Evolutionary conservation across 164 flowering plant species (phyloP).

Genomic region (Vitis cinerea): DNA sequence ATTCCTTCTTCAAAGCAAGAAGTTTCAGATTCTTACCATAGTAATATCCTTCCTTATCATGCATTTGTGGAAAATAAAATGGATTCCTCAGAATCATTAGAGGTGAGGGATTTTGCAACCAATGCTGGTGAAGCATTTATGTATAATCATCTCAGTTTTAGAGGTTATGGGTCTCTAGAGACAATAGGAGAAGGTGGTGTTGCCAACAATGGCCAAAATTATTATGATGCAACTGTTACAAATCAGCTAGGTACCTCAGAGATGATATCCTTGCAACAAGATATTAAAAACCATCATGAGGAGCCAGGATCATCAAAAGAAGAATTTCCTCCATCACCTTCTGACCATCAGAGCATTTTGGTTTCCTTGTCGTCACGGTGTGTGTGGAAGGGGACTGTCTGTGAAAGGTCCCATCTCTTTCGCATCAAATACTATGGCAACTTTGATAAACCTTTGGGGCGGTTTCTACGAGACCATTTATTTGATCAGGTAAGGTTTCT

Average conservation of each 20-base stretch:
- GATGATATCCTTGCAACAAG: slow-evolving; percentile 36
- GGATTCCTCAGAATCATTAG: slow-evolving; percentile 17
- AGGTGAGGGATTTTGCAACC: slow-evolving; percentile 14
- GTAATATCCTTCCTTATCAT: slow-evolving; percentile 22
- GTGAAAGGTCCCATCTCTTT: slow-evolving; percentile 87
- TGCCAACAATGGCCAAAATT: slow-evolving; percentile 15
- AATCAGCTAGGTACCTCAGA: slow-evolving; percentile 28
- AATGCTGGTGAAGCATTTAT: slow-evolving; percentile 1
- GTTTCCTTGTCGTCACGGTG: slow-evolving; percentile 90
- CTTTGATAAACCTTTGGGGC: slow-evolving; percentile 93
- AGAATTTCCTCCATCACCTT: slow-evolving; percentile 89
- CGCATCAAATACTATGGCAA: slow-evolving; percentile 95
- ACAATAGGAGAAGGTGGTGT: slow-evolving; percentile 14
- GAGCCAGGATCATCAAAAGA: slow-evolving; percentile 54
- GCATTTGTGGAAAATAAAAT: slow-evolving; percentile 18
- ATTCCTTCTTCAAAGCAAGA: slow-evolving; percentile 10
- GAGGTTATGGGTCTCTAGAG: slow-evolving; percentile 22
- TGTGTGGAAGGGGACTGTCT: slow-evolving; percentile 96
- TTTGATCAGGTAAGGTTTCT: slow-evolving; percentile 72
- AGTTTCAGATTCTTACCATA: slow-evolving; percentile 17
- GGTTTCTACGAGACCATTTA: slow-evolving; percentile 82
- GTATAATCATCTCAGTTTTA: slow-evolving; percentile 14
- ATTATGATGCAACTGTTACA: slow-evolving; percentile 12
- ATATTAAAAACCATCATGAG: slow-evolving; percentile 29
- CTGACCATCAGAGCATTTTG: slow-evolving; percentile 94